These are phyloP conservation scores for Beauveria caledonica DNA, from an alignment of 2,329 filamentous ascomycete species.

Conservation along the genomic window DNA sequence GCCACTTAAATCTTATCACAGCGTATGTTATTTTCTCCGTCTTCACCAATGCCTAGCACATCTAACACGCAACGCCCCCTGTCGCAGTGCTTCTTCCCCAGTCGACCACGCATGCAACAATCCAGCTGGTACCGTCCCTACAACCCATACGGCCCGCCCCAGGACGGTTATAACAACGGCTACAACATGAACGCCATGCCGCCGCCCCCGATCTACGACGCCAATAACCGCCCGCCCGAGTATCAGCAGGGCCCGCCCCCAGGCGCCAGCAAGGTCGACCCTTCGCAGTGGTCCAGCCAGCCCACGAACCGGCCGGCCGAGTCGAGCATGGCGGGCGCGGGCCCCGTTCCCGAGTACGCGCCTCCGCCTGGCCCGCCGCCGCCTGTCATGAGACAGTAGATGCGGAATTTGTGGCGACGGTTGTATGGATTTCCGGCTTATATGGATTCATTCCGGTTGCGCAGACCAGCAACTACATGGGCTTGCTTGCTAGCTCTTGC, in stretches of 20 bases:
- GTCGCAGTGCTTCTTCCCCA: conserved; percentile 43
- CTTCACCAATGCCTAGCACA: neutral
- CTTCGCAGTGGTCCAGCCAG: conserved; percentile 33
- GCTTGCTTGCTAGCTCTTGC: neutral
- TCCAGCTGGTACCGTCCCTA: conserved; percentile 38
- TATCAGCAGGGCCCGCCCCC: conserved; percentile 40
- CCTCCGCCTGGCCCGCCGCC: conserved; percentile 44
- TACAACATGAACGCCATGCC: conserved; percentile 46
- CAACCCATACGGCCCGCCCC: conserved; percentile 1
- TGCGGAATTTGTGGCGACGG: neutral
- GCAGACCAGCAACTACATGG: neutral
- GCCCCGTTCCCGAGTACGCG: conserved; percentile 20
- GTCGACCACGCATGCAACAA: conserved; percentile 35
- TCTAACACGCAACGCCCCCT: neutral
- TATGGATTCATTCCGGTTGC: neutral
- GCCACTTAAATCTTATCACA: conserved; percentile 60
- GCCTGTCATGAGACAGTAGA: conserved; percentile 7
- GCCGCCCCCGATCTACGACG: conserved; percentile 51
- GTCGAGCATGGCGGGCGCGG: conserved; percentile 15
- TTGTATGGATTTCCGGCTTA: neutral
- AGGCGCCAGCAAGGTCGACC: conserved; percentile 45
- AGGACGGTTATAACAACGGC: conserved; percentile 30
- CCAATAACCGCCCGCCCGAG: conserved; percentile 42
- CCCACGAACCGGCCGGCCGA: conserved; percentile 19
- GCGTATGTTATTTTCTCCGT: conserved; percentile 36